A percentile compares a stretch with the other conserved stretches of the same genome.
These are phyloP conservation scores for Byssothecium circinans DNA, from an alignment of 2,329 filamentous ascomycete genomes.

Conservation along the genomic window DNA sequence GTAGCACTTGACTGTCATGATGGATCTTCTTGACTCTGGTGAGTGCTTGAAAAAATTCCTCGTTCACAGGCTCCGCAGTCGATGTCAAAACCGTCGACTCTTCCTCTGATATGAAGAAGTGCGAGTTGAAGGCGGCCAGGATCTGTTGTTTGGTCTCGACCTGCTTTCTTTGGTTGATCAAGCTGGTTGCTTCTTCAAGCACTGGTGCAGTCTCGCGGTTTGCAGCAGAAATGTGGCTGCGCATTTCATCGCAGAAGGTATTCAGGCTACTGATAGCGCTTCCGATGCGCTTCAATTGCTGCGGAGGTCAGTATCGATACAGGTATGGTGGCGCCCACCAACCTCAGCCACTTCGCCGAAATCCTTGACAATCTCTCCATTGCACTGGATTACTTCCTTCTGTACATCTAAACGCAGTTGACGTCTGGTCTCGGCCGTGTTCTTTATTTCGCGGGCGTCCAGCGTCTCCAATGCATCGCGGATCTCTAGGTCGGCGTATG, in stretches of 20 bases:
- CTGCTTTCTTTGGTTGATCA: conserved; percentile 72
- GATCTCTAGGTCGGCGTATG: conserved; percentile 90
- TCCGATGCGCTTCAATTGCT: conserved; percentile 88
- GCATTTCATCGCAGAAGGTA: conserved; percentile 77
- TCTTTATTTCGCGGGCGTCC: conserved; percentile 70
- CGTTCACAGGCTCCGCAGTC: conserved; percentile 78
- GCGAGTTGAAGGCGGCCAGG: conserved; percentile 73
- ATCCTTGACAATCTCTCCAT: conserved; percentile 83
- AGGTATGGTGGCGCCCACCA: conserved; percentile 11
- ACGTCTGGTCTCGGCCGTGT: conserved; percentile 76
- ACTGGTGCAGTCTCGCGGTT: conserved; percentile 73
- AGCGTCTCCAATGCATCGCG: conserved; percentile 79
- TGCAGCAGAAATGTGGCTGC: conserved; percentile 72
- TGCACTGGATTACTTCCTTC: conserved; percentile 89
- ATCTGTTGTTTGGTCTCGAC: conserved; percentile 80
- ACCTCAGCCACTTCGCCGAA: conserved; percentile 90
- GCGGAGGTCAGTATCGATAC: conserved; percentile 27
- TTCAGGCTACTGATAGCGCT: conserved; percentile 77
- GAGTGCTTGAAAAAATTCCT: conserved; percentile 78
- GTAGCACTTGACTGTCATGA: conserved; percentile 82
- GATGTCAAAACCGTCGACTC: conserved; percentile 76
- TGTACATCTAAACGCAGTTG: conserved; percentile 81
- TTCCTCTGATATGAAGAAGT: conserved; percentile 83
- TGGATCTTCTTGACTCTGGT: conserved; percentile 82
- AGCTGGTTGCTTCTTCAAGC: conserved; percentile 72